Conservation (phyloP, 2,329 filamentous ascomycete genomes). For the Venturia carpophila region DNA sequence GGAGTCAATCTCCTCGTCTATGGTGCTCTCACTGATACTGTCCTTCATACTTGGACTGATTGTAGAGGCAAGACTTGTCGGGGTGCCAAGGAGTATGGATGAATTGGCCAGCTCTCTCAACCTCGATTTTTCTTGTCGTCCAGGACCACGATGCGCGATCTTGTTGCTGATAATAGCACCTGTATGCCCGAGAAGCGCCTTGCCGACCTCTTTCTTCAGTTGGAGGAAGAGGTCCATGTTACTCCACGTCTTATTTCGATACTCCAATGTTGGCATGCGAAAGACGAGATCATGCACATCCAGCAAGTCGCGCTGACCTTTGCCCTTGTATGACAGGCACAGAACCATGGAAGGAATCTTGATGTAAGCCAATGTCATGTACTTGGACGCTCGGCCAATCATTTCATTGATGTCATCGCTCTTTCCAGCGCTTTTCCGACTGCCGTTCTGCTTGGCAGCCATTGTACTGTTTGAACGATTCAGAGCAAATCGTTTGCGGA, state of each 20-base stretch:
- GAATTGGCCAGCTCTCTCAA: slow-evolving; percentile 78
- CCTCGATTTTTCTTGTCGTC: slow-evolving; percentile 66
- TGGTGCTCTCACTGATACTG: neutral
- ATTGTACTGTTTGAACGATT: slow-evolving; percentile 37
- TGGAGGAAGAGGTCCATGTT: slow-evolving; percentile 90
- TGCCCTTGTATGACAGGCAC: slow-evolving; percentile 93
- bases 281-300: slow-evolving; percentile 98
- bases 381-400: slow-evolving; percentile 90
- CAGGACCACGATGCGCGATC: slow-evolving; percentile 80
- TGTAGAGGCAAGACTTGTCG: neutral
- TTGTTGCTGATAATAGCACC: slow-evolving; percentile 98
- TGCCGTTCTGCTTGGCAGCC: slow-evolving; percentile 36
- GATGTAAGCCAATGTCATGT: slow-evolving; percentile 95
- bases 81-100: slow-evolving; percentile 50
- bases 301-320: slow-evolving; percentile 78
- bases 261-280: slow-evolving; percentile 86
- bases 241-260: slow-evolving; percentile 98
- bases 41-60: neutral
- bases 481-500: slow-evolving; percentile 30
- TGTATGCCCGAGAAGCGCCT: slow-evolving; percentile 87
- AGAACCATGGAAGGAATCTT: slow-evolving; percentile 92
- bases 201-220: slow-evolving; percentile 89
- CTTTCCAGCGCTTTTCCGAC: slow-evolving; percentile 51
- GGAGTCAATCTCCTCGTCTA: neutral
- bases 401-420: slow-evolving; percentile 93